Conservation (phyloP, 352 stramenopile species). For the Globisporangium ultimum region DNA sequence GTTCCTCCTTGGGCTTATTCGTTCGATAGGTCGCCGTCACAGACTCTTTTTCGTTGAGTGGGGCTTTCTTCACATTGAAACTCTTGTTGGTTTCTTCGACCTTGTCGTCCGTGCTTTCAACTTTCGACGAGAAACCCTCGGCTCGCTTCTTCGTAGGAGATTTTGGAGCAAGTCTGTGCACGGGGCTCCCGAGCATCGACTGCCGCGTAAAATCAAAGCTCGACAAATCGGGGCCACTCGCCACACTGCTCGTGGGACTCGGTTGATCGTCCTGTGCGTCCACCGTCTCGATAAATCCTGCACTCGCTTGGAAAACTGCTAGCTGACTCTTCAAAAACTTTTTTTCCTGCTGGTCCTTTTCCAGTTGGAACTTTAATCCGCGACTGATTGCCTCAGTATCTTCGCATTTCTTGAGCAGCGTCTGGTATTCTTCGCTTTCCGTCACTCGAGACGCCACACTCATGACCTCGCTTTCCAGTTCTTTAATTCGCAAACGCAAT, state of each 20-base stretch:
- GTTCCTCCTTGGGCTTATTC: slow-evolving; percentile 4
- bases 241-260: slow-evolving; percentile 42
- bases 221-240: slow-evolving; percentile 40
- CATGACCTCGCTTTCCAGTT: slow-evolving; percentile 38
- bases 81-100: slow-evolving; percentile 2
- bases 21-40: not conserved
- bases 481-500: slow-evolving; percentile 18
- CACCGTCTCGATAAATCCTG: slow-evolving; percentile 20
- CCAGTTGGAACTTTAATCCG: slow-evolving; percentile 64
- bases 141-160: slow-evolving; percentile 3
- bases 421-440: slow-evolving; percentile 53
- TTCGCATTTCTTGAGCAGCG: slow-evolving; percentile 49
- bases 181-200: slow-evolving; percentile 18
- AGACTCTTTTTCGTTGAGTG: not conserved
- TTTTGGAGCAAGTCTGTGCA: slow-evolving; percentile 9
- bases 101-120: slow-evolving; percentile 10
- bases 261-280: slow-evolving; percentile 6
- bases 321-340: slow-evolving; percentile 71
- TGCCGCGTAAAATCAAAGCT: slow-evolving; percentile 53
- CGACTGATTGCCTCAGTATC: slow-evolving; percentile 66
- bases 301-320: slow-evolving; percentile 22
- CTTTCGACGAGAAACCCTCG: not conserved
- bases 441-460: slow-evolving; percentile 22
- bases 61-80: not conserved
- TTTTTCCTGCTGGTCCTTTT: slow-evolving; percentile 78